Percentiles rank a stretch among this genome's conserved stretches.
Evolutionary conservation across 768 basidiomycete species (phyloP).

Genomic region (Cubamyces sp.): DNA sequence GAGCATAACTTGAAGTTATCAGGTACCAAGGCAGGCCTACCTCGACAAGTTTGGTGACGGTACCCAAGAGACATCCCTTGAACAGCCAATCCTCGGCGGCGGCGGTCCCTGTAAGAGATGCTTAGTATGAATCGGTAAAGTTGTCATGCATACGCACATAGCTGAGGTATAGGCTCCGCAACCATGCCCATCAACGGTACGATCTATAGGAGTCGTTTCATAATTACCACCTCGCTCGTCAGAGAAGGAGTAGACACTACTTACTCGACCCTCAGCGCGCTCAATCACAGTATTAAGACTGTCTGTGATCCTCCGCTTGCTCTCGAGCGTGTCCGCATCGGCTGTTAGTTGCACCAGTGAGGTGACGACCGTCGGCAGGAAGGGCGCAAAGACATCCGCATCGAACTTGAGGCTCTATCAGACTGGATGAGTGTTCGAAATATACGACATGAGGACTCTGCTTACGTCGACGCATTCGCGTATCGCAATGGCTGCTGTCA

Average conservation of each 20-base stretch:
- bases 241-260: slow-evolving; percentile 14
- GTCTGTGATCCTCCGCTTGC: slow-evolving; percentile 71
- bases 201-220: slow-evolving; percentile 50
- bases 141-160: slow-evolving; percentile 57
- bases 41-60: slow-evolving; percentile 69
- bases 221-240: background rate
- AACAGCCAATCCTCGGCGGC: slow-evolving; percentile 73
- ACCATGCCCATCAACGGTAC: slow-evolving; percentile 66
- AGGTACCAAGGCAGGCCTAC: slow-evolving; percentile 42
- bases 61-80: slow-evolving; percentile 69
- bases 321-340: slow-evolving; percentile 77
- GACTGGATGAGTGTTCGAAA: background rate
- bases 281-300: slow-evolving; percentile 75
- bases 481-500: slow-evolving; percentile 81
- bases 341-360: slow-evolving; percentile 71
- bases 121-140: background rate
- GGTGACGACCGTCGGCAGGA: slow-evolving; percentile 60
- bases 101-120: slow-evolving; percentile 55
- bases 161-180: slow-evolving; percentile 62
- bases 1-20: background rate
- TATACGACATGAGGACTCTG: no score
- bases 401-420: slow-evolving; percentile 68
- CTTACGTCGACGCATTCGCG: slow-evolving; percentile 86
- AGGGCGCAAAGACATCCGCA: slow-evolving; percentile 65
- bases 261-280: slow-evolving; percentile 41